A percentile compares a stretch with the other conserved stretches of the same genome.
These are phyloP conservation scores for Saitoella complicata DNA, from an alignment of 805 yeast species.

Conservation along the genomic window DNA sequence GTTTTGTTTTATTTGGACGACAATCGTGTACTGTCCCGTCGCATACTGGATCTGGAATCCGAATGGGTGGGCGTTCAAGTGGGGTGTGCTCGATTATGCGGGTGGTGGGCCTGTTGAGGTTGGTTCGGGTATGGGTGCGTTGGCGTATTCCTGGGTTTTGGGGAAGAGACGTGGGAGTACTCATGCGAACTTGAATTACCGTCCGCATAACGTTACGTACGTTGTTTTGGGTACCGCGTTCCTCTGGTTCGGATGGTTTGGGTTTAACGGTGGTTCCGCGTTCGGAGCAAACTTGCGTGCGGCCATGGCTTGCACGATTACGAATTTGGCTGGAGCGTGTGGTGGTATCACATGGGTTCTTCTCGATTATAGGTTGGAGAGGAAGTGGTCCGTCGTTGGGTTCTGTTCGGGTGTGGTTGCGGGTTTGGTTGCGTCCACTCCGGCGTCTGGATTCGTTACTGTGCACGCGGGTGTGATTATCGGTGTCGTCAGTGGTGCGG, in stretches of 20 bases:
- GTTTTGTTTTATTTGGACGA: conserved; percentile 74
- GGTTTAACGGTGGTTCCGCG: conserved; percentile 86
- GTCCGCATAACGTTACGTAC: conserved; percentile 90
- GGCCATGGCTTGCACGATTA: conserved; percentile 78
- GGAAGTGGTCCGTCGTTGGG: conserved; percentile 89
- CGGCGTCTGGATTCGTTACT: conserved; percentile 81
- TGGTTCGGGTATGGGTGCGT: conserved; percentile 77
- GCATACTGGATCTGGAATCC: conserved; percentile 92
- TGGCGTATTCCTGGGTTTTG: conserved; percentile 63
- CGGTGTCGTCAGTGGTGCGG: conserved; percentile 64
- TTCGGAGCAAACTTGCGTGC: conserved; percentile 69
- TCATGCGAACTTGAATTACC: conserved; percentile 40
- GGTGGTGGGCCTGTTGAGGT: conserved; percentile 98
- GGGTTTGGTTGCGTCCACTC: conserved; percentile 94
- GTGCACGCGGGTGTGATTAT: conserved; percentile 78
- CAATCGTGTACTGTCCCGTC: conserved; percentile 85
- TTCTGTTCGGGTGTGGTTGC: conserved; percentile 90
- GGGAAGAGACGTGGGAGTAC: conserved; percentile 43
- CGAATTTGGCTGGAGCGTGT: conserved; percentile 75
- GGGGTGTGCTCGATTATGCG: conserved; percentile 92
- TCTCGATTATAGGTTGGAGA: conserved; percentile 73
- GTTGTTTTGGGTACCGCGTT: conserved; percentile 76
- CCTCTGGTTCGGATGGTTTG: conserved; percentile 92
- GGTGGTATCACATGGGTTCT: conserved; percentile 89
- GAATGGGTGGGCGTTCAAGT: conserved; percentile 82